phyloP scores from a whole-genome alignment of 345 rosid genomes.

The Eucalyptus erythrocorys region DNA sequence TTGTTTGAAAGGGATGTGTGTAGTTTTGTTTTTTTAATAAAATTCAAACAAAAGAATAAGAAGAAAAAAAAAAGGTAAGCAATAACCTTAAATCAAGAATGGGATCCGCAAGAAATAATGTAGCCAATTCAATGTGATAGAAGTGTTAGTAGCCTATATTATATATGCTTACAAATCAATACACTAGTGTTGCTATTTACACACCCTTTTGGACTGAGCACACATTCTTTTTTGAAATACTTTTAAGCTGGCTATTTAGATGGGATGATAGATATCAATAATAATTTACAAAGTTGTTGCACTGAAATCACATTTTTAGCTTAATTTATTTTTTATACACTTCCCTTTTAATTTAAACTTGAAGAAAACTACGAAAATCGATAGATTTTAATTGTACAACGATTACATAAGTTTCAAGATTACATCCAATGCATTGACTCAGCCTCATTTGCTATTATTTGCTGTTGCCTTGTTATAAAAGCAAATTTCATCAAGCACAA shows the following conservation, averaged over 20 bases:
- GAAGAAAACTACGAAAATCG: not conserved
- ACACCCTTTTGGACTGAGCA: not conserved
- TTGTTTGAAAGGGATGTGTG: not conserved
- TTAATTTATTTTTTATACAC: not conserved
- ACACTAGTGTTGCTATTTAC: not conserved
- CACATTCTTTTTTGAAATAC: not conserved
- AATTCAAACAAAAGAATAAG: not conserved
- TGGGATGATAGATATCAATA: not conserved
- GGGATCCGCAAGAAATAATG: not conserved
- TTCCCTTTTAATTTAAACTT: not conserved
- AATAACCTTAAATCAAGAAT: not conserved
- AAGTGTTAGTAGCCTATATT: not conserved
- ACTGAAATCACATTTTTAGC: not conserved
- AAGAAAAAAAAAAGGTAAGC: not conserved
- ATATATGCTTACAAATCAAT: not conserved
- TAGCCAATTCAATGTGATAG: not conserved
- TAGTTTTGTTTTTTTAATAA: not conserved
- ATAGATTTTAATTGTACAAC: not conserved
- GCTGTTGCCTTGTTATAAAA: not conserved
- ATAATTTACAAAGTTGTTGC: not conserved
- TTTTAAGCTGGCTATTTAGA: not conserved
- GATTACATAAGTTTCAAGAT: not conserved
- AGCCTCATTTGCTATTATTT: not conserved
- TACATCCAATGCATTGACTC: not conserved
- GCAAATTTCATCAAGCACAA: not conserved